These are phyloP conservation scores for Rhododendron williamsianum DNA, from an alignment of 148 eudicot species.

Conservation along the genomic window DNA sequence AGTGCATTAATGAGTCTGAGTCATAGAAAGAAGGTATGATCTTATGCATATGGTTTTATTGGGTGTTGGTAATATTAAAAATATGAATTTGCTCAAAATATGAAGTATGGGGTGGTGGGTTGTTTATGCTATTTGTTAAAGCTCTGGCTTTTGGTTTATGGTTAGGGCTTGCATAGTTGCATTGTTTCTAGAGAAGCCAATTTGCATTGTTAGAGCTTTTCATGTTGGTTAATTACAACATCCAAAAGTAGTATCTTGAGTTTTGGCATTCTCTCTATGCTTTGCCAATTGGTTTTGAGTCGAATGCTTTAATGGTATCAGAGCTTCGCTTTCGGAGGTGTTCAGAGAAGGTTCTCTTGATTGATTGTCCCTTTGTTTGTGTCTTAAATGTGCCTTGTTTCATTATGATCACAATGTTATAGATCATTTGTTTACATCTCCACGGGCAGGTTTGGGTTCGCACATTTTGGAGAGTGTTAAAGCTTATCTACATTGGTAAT, in stretches of 20 bases:
- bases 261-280: not conserved
- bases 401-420: not conserved
- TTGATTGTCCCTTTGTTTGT: not conserved
- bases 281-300: not conserved
- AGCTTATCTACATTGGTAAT: not conserved
- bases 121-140: not conserved
- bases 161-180: not conserved
- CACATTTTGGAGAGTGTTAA: not conserved
- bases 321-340: not conserved
- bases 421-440: not conserved
- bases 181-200: not conserved
- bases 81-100: not conserved
- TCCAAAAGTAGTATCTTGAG: not conserved
- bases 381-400: not conserved
- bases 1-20: constrained; percentile 46
- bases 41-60: not conserved
- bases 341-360: not conserved
- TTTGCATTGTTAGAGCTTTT: not conserved
- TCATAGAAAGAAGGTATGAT: constrained; percentile 43
- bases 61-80: not conserved
- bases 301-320: not conserved
- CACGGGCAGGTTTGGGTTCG: not conserved
- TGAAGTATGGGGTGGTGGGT: not conserved
- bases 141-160: not conserved
- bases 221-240: not conserved